Evolutionary conservation across 768 basidiomycete species (phyloP).

Genomic region (Suillus decipiens): DNA sequence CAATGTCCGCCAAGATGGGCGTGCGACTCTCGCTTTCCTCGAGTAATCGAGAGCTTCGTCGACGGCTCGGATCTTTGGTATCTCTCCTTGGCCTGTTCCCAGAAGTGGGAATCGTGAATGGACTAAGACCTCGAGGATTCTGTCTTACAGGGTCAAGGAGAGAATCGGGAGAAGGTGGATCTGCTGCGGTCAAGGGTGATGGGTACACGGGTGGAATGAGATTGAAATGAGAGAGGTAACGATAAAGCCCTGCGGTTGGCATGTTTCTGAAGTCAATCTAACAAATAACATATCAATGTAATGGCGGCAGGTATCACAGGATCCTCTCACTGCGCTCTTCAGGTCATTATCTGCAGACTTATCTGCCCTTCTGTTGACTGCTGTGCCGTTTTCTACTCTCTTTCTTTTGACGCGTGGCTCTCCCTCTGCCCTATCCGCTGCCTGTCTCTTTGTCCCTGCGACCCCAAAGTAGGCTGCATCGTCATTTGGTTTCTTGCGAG

Average conservation of each 20-base stretch:
- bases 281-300: constrained; percentile 16
- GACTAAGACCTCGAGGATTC: constrained; percentile 52
- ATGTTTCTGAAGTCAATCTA: constrained; percentile 79
- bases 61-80: constrained; percentile 55
- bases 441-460: constrained; percentile 63
- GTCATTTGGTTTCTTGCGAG: constrained; percentile 63
- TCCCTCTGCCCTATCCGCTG: constrained; percentile 68
- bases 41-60: constrained; percentile 70
- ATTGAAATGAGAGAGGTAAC: constrained; percentile 74
- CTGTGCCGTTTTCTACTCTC: constrained; percentile 50
- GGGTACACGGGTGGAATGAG: constrained; percentile 72
- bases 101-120: constrained; percentile 48
- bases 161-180: constrained; percentile 68
- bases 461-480: constrained; percentile 73
- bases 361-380: constrained; percentile 31
- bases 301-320: constrained; percentile 5
- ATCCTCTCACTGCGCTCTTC: constrained; percentile 33
- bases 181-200: constrained; percentile 62
- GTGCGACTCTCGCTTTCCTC: constrained; percentile 63
- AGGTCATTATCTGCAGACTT: constrained; percentile 39
- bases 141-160: constrained; percentile 53
- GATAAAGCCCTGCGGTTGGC: constrained; percentile 63
- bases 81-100: constrained; percentile 77
- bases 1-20: constrained; percentile 70
- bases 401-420: constrained; percentile 77